Evolutionary conservation across 1,139 yeast genomes (phyloP), one percentile per base, ranked within the genome.

Genomic region (Taiozyma onychis): DNA sequence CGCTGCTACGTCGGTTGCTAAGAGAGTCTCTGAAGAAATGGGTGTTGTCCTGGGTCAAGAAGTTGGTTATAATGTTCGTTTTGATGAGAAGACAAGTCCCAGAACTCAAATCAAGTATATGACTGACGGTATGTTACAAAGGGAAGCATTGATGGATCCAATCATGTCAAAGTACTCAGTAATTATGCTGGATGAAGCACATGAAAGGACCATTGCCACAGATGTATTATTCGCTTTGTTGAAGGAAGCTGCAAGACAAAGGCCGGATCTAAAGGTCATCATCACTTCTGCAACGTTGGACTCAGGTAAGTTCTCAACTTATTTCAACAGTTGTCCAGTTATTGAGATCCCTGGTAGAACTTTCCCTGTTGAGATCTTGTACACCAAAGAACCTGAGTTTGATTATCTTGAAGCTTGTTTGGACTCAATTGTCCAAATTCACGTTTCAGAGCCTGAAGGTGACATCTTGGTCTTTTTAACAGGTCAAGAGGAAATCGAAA

Each of bases 201-300:
- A 93, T 67, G 99, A 93, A 67, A 77, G 99, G 61, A 91, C 98
- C 0, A 81, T 93, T 44, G 88, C 97, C 0, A 93, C 98, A 0
- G 99, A 93, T 73, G 88, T 93, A 5, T 70, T 93, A 37, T 90
- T 93, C 74, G 96, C 96, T 0, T 70, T 93, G 45, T 69, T 93
- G 54, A 87, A 90, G 59, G 76, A 84, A 54, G 95, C 97, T 0
- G 78, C 85, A 0, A 60, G 65, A 18, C 69, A 80, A 45, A 80
- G 95, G 52, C 95, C 97, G 0, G 82, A 85, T 50, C 69, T 93
- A 51, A 85, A 85, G 61, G 74, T 91, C 5, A 84, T 93, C 48
- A 83, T 90, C 7, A 90, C 98, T 0, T 91, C 97, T 2, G 99
- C 99, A 1, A 91, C 99, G 0, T 73, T 91, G 48, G 97, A 93